These are phyloP conservation scores for Brassica incana DNA, from an alignment of 345 rosid species.

Conservation along the genomic window DNA sequence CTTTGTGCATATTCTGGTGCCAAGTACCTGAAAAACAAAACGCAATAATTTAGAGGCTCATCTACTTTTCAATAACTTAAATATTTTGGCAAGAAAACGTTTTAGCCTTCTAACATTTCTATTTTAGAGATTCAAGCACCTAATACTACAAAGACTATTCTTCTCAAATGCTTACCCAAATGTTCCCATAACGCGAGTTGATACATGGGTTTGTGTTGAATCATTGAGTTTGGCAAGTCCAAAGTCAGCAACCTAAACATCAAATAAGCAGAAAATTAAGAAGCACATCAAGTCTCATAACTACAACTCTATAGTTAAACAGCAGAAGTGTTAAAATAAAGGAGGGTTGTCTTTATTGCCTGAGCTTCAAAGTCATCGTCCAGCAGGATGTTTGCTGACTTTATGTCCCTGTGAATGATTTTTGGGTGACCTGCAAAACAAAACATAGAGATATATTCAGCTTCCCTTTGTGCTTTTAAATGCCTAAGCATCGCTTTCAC, in stretches of 20 bases:
- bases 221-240: conserved; percentile 92
- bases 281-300: background rate
- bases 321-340: background rate
- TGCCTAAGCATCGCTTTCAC: background rate
- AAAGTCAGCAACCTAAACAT: conserved; percentile 89
- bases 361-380: conserved; percentile 82
- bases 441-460: background rate
- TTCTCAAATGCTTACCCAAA: conserved; percentile 66
- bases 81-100: background rate
- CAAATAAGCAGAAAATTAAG: background rate
- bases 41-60: background rate
- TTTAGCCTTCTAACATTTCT: background rate
- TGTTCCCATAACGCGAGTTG: conserved; percentile 99
- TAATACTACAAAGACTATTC: background rate
- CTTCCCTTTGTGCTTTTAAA: background rate
- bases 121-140: background rate
- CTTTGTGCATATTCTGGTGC: conserved; percentile 98
- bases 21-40: conserved; percentile 60
- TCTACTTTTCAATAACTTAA: background rate
- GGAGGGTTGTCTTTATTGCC: conserved; percentile 44
- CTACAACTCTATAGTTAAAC: background rate
- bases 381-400: conserved; percentile 85
- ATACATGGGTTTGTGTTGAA: conserved; percentile 84
- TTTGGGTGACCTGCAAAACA: conserved; percentile 74
- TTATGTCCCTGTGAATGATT: conserved; percentile 92